Conservation (phyloP, 2,329 filamentous ascomycete species). For the Ceratocystis harringtonii region DNA sequence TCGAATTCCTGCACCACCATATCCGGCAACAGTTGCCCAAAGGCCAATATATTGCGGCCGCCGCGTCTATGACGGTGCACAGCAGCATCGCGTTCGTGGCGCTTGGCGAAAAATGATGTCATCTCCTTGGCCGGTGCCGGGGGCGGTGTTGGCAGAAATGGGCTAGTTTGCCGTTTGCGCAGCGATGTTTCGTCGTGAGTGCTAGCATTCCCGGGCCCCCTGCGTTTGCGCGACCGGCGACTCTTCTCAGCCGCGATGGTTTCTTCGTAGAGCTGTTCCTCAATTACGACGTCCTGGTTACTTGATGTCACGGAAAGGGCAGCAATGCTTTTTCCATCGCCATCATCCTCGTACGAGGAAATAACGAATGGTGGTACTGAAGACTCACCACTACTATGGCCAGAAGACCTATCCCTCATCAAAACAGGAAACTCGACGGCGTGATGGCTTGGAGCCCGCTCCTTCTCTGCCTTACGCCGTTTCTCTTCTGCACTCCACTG, state of each 20-base stretch:
- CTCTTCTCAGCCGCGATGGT: conserved; percentile 27
- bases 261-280: conserved; percentile 62
- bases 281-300: conserved; percentile 55
- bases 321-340: conserved; percentile 10
- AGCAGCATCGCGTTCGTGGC: conserved; percentile 63
- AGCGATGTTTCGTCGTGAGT: conserved; percentile 17
- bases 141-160: conserved; percentile 19
- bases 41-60: conserved; percentile 57
- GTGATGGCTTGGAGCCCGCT: conserved; percentile 34
- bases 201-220: conserved; percentile 11
- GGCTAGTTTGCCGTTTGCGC: conserved; percentile 19
- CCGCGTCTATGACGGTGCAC: conserved; percentile 57
- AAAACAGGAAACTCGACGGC: conserved; percentile 18
- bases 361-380: conserved; percentile 16
- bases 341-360: conserved; percentile 20
- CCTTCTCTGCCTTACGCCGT: conserved; percentile 60
- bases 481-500: conserved; percentile 85
- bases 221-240: conserved; percentile 20
- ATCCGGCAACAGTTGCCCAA: conserved; percentile 69
- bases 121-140: conserved; percentile 45
- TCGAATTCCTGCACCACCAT: conserved; percentile 55
- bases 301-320: conserved; percentile 18
- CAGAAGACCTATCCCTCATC: conserved; percentile 19
- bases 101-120: conserved; percentile 74
- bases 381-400: conserved; percentile 20